A percentile compares a stretch with the other conserved stretches of the same genome.
Conservation (phyloP, 2,329 filamentous ascomycete genomes). For the Pseudogymnoascus sp. region DNA sequence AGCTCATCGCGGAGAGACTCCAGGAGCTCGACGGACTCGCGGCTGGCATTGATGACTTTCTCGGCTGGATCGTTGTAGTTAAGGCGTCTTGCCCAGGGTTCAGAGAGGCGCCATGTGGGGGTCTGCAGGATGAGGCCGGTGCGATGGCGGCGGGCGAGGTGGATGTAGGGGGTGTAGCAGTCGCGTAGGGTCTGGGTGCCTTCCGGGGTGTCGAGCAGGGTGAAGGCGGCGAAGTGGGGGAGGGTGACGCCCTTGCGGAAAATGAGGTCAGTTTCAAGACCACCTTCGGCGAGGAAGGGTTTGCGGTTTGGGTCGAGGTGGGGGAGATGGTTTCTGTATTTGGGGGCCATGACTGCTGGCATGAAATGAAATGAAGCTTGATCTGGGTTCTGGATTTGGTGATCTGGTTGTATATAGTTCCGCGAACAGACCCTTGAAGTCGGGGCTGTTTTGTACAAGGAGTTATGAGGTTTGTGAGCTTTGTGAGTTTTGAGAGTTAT, state of each 20-base stretch:
- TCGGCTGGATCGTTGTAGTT: constrained; percentile 1
- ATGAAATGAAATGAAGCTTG: not conserved
- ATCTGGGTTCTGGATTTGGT: not conserved
- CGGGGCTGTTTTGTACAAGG: not conserved
- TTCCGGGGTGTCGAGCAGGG: constrained; percentile 4
- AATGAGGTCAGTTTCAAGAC: constrained; percentile 16
- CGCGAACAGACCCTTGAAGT: not conserved
- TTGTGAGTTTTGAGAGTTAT: not conserved
- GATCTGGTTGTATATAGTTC: not conserved
- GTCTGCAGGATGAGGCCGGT: constrained; percentile 17
- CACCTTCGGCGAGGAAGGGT: constrained; percentile 17
- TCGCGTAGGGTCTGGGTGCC: constrained; percentile 11
- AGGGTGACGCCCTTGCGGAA: constrained; percentile 13
- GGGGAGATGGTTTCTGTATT: constrained; percentile 12
- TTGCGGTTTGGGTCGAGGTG: constrained; percentile 14
- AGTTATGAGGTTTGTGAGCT: not conserved
- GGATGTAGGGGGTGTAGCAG: constrained; percentile 4
- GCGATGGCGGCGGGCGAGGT: constrained; percentile 1
- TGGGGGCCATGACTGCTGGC: not conserved
- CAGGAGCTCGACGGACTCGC: not conserved
- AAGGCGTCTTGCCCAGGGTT: constrained; percentile 16
- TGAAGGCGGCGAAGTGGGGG: constrained; percentile 9
- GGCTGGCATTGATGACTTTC: not conserved
- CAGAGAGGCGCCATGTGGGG: constrained; percentile 17
- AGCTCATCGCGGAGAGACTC: not conserved